Conservation (phyloP, 2,329 filamentous ascomycete genomes). For the Sphaerulina populicola region DNA sequence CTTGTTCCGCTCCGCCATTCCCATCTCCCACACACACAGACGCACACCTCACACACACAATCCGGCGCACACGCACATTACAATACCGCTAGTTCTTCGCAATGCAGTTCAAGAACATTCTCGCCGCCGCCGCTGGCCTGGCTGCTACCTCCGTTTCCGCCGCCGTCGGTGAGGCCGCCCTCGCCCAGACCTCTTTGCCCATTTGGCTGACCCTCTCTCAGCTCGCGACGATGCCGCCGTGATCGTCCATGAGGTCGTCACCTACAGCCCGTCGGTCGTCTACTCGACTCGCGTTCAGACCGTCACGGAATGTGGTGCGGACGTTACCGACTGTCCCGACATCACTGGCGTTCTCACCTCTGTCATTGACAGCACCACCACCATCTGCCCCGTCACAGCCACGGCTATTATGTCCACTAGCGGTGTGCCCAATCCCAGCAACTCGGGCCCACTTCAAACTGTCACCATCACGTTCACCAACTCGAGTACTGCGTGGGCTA, state of each 20-base stretch:
- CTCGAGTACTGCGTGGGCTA: conserved; percentile 4
- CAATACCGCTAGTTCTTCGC: neutral
- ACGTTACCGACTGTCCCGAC: conserved; percentile 35
- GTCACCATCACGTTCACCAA: neutral
- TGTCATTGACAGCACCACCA: conserved; percentile 37
- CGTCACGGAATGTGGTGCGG: conserved; percentile 35
- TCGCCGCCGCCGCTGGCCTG: neutral
- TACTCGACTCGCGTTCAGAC: conserved; percentile 38
- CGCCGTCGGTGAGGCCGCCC: neutral
- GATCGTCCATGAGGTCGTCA: conserved; percentile 28
- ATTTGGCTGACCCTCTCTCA: neutral
- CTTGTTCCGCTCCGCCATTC: neutral
- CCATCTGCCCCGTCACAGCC: conserved; percentile 38
- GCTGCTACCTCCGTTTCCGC: neutral
- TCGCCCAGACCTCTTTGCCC: neutral
- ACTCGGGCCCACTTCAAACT: conserved; percentile 1
- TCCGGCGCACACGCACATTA: neutral
- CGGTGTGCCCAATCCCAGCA: neutral
- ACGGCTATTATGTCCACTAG: conserved; percentile 17
- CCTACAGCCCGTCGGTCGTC: conserved; percentile 37
- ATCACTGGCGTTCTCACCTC: conserved; percentile 33
- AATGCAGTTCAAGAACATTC: neutral
- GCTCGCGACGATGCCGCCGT: conserved; percentile 13
- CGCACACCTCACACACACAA: neutral
- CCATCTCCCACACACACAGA: neutral